Base-by-base conservation (phyloP, 2,329 filamentous ascomycete species). In the Ophiostoma montium region DNA sequence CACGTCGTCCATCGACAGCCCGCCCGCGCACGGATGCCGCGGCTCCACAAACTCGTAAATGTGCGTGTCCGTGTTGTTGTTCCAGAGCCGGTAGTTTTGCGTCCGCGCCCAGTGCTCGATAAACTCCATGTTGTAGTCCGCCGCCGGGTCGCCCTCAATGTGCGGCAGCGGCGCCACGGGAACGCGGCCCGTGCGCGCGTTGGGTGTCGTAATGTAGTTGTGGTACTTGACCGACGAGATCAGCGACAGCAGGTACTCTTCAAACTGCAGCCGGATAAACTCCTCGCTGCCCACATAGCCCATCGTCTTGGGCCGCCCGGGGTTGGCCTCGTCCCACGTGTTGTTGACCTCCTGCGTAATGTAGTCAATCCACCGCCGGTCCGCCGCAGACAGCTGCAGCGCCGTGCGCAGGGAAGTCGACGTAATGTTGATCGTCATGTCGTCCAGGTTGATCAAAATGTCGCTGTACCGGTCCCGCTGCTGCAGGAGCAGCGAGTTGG, bases 401-500 rank as follows among this genome's bases (percentile, higher is more conserved):
- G 88, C 88, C 35, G 73, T 68, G 45, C 84, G 81, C 13, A 98
- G 71, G 5, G 86, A 85, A 2, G 83, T 69, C 0, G 88, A 94
- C 0, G 84, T 84, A 55, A 95, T 86, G 58, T 79, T 90, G 57
- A 96, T 80, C 2, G 78, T 84, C 56, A 84, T 78, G 55, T 95
- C 89, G 62, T 98, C 92, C 18, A 98, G 80, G 61, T 98, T 95
- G 62, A 98, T 88, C 52, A 98, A 74, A 33, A 96, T 87, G 60
- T 98, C 92, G 63, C 88, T 94, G 63, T 98, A 96, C 41, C 88
- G 80, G 62, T 98, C 90, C 63, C 82, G 94, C 63, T 98, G 92
- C 60, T 95, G 89, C 11, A 98, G 70, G 32, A 98, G 73, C 21
- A 98, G 72, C 6, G 88, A 94, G 63, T 98, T 98, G 35, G 92